Conservation (phyloP, 2,329 filamentous ascomycete species). For the Phyllosticta citrichinensis region DNA sequence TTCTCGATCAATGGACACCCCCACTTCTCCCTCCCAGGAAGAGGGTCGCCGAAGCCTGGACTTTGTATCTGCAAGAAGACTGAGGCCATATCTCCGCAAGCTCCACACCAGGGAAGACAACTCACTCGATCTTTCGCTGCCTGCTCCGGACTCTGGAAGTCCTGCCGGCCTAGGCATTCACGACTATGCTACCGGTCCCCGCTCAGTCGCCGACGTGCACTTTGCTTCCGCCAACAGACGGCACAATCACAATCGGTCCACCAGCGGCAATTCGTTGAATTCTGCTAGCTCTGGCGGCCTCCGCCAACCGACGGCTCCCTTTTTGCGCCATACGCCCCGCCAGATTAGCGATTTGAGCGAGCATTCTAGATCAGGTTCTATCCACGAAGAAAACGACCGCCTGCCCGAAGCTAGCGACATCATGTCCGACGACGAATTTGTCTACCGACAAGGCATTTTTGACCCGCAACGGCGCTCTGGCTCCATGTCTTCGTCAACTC, state of each 20-base stretch:
- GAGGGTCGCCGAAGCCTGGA: conserved; percentile 12
- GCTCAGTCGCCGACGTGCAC: conserved; percentile 34
- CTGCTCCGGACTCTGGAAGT: conserved; percentile 44
- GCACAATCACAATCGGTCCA: conserved; percentile 39
- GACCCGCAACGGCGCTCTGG: conserved; percentile 33
- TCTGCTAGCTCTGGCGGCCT: conserved; percentile 40
- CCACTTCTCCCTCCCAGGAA: conserved; percentile 3
- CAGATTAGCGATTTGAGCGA: conserved; percentile 44
- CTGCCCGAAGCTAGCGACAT: conserved; percentile 35
- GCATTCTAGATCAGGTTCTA: conserved; percentile 40
- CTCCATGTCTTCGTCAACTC: conserved; percentile 33
- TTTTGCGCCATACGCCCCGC: conserved; percentile 46
- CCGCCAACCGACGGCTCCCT: conserved; percentile 38
- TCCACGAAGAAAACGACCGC: conserved; percentile 33
- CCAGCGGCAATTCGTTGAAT: conserved; percentile 45
- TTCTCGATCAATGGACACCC: conserved; percentile 6
- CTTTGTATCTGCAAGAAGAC: conserved; percentile 29
- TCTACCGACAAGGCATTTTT: conserved; percentile 27
- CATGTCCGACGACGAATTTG: conserved; percentile 37
- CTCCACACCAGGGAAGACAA: conserved; percentile 39
- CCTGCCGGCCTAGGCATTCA: conserved; percentile 45
- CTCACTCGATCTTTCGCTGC: conserved; percentile 45
- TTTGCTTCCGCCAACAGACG: conserved; percentile 32
- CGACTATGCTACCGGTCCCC: conserved; percentile 31
- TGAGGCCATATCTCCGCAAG: conserved; percentile 48